These are phyloP conservation scores for Candida boidinii DNA, from an alignment of 805 yeast genomes.

Conservation along the genomic window DNA sequence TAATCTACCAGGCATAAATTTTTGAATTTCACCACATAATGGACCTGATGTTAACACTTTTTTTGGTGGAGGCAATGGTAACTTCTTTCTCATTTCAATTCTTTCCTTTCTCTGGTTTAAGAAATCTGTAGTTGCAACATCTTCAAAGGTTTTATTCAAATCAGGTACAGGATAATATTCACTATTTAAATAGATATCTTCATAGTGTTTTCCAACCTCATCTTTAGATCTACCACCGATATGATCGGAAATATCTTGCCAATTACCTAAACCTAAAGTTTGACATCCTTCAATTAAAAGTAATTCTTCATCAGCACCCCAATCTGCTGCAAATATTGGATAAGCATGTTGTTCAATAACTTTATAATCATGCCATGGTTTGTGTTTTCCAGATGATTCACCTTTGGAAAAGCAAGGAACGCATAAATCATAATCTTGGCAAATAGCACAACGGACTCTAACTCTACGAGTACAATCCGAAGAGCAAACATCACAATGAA, in stretches of 20 bases:
- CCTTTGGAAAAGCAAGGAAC: constrained; percentile 96
- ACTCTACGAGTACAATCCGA: constrained; percentile 91
- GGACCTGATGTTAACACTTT: constrained; percentile 93
- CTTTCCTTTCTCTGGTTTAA: constrained; percentile 58
- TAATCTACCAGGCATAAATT: constrained; percentile 96
- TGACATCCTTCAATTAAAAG: constrained; percentile 87
- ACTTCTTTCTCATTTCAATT: constrained; percentile 61
- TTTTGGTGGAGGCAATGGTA: constrained; percentile 77
- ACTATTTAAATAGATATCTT: constrained; percentile 58
- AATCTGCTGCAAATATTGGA: constrained; percentile 80
- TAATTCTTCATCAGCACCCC: constrained; percentile 99
- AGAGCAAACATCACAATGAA: constrained; percentile 95
- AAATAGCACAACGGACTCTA: constrained; percentile 84
- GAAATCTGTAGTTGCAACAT: constrained; percentile 61
- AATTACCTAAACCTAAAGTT: constrained; percentile 85
- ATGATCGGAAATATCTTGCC: constrained; percentile 98
- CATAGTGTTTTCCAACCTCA: constrained; percentile 83
- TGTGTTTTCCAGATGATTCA: constrained; percentile 68
- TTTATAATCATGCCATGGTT: constrained; percentile 89
- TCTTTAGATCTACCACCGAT: constrained; percentile 89
- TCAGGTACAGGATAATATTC: constrained; percentile 83
- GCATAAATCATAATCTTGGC: constrained; percentile 93
- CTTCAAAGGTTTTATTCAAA: constrained; percentile 58
- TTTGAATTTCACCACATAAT: constrained; percentile 93
- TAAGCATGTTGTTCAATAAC: constrained; percentile 92